Percentiles rank a stretch among this genome's conserved stretches.
Conservation (phyloP, 805 yeast genomes). For the Sugiyamaella boreocaroliniensis region DNA sequence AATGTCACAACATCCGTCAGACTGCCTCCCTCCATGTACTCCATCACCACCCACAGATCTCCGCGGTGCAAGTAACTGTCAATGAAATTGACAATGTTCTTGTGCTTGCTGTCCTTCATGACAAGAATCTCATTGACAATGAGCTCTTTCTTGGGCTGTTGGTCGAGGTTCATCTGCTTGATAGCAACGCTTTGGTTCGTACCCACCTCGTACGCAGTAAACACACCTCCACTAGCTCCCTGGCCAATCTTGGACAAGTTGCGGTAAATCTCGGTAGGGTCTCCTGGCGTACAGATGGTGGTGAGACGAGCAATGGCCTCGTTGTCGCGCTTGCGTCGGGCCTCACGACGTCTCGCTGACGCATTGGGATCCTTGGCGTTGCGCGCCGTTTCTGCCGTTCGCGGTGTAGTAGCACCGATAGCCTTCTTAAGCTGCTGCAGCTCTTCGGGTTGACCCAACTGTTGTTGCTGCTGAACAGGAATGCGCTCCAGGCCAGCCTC, state of each 20-base stretch:
- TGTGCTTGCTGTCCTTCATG: constrained; percentile 93
- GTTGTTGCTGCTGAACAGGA: constrained; percentile 7
- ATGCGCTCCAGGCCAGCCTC: neutral
- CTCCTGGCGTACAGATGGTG: constrained; percentile 75
- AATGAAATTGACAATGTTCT: constrained; percentile 88
- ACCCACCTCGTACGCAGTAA: constrained; percentile 58
- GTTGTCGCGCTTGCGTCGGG: constrained; percentile 62
- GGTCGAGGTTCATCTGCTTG: constrained; percentile 87
- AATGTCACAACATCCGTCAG: constrained; percentile 92
- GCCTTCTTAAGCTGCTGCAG: constrained; percentile 24
- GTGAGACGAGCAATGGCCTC: constrained; percentile 65
- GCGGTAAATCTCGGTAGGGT: constrained; percentile 65
- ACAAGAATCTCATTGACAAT: constrained; percentile 93
- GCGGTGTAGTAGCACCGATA: constrained; percentile 22
- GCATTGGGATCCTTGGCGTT: constrained; percentile 22
- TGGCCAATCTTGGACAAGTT: constrained; percentile 63
- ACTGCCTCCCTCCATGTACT: constrained; percentile 98
- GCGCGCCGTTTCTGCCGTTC: constrained; percentile 9
- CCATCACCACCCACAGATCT: constrained; percentile 99
- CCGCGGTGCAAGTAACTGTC: constrained; percentile 77
- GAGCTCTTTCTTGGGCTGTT: constrained; percentile 90
- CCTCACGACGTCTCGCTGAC: constrained; percentile 53
- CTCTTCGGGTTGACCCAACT: constrained; percentile 20
- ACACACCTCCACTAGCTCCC: constrained; percentile 97
- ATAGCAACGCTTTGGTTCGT: constrained; percentile 77